A percentile compares a stretch with the other conserved stretches of the same genome.
Evolutionary conservation across 2,329 filamentous ascomycete genomes (phyloP).

Genomic region (Thielaviopsis populi): DNA sequence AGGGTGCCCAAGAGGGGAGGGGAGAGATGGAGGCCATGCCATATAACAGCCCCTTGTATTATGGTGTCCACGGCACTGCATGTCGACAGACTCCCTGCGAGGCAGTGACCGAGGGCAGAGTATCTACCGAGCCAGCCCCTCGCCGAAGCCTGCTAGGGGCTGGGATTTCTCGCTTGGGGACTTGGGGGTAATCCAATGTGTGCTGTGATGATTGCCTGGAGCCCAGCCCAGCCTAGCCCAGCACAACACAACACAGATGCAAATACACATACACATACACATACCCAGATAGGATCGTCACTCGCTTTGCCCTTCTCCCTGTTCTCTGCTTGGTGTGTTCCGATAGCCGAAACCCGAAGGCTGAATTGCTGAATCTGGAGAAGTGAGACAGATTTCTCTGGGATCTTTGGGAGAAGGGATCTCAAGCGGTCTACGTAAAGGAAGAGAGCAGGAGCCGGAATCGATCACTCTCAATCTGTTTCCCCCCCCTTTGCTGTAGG

Average conservation of each 20-base stretch:
- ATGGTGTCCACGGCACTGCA: not conserved
- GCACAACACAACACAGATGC: not conserved
- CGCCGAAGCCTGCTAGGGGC: not conserved
- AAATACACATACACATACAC: too few relatives aligned
- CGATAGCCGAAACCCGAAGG: not conserved
- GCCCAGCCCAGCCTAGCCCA: not conserved
- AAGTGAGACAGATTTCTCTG: not conserved
- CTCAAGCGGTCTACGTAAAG: too few relatives aligned
- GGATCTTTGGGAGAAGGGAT: not conserved
- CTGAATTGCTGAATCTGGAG: not conserved
- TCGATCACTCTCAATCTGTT: not conserved
- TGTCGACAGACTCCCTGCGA: too few relatives aligned
- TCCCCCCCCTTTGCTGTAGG: not conserved
- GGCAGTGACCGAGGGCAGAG: not conserved
- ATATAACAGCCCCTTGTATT: not conserved
- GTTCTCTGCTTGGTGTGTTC: not conserved
- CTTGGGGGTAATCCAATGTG: not conserved
- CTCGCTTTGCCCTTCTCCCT: not conserved
- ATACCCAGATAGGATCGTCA: not conserved
- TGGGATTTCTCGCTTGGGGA: not conserved
- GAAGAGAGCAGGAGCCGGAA: too few relatives aligned
- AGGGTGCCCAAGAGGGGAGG: conserved; percentile 2
- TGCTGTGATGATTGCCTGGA: not conserved
- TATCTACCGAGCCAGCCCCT: not conserved
- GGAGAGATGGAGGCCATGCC: not conserved